These are phyloP conservation scores for Yamadazyma dendronema DNA, from an alignment of 1,139 yeast genomes.

Conservation along the genomic window DNA sequence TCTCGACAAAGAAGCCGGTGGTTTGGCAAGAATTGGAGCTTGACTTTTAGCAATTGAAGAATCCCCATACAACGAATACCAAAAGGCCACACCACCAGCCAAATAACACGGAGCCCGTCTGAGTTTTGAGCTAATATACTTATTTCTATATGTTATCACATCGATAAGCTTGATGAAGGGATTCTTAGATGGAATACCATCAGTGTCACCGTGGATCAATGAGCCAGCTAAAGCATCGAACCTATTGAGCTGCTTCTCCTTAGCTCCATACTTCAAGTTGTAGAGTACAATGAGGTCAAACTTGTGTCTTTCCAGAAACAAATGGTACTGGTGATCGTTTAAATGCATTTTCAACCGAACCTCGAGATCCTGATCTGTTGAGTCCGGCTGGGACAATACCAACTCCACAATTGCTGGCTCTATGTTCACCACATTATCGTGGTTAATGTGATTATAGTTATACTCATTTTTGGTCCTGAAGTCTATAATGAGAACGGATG, in stretches of 20 bases:
- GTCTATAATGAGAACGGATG: constrained; percentile 57
- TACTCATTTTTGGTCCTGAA: constrained; percentile 59
- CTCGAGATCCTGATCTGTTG: constrained; percentile 61
- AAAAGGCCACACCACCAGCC: constrained; percentile 42
- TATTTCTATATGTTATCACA: constrained; percentile 42
- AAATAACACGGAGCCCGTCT: constrained; percentile 35
- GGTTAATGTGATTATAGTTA: constrained; percentile 57
- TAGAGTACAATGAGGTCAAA: constrained; percentile 66
- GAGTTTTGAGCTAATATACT: constrained; percentile 35
- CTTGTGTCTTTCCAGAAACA: constrained; percentile 50
- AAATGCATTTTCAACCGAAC: constrained; percentile 52
- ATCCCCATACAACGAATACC: constrained; percentile 37
- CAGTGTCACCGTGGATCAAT: constrained; percentile 18
- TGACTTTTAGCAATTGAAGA: constrained; percentile 22
- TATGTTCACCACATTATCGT: constrained; percentile 58
- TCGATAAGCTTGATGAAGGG: constrained; percentile 55
- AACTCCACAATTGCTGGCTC: constrained; percentile 56
- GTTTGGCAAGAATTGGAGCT: constrained; percentile 18
- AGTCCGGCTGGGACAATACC: constrained; percentile 20
- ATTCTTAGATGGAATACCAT: constrained; percentile 31
- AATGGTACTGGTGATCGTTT: constrained; percentile 50
- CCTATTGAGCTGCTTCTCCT: constrained; percentile 22
- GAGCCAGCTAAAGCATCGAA: constrained; percentile 23
- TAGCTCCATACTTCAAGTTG: constrained; percentile 40
- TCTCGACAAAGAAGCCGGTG: constrained; percentile 23